Evolutionary conservation across 148 eudicot species (phyloP), one percentile per base, ranked within the genome.

Genomic region (Fallopia convolvulus): DNA sequence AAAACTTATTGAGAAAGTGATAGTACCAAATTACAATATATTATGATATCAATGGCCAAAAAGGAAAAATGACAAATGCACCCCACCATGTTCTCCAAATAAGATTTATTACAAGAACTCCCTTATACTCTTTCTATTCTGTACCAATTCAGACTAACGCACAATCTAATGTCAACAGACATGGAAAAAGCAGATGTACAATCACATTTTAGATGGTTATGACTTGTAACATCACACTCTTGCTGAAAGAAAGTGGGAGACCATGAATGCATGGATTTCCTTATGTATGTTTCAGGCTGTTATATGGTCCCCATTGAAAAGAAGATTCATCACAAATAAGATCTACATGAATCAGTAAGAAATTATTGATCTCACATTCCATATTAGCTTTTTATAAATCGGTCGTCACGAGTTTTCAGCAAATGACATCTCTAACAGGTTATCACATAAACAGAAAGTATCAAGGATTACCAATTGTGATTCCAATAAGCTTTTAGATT

Each of bases 231-330:
- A 20, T 58, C 12, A 21, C 32, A 58, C 10, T 58, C 65, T 58
- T 21, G 12, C 30, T 23, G 65, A 26, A 60, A 61, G 21, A 12
- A 61, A 26, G 70, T 21, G 70, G 21, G 72, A 68, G 44, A 39
- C 20, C 44, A 68, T 68, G 44, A 68, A 68, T 68, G 72, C 72
- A 68, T 36, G 20, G 14, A 68, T 68, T 68, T 68, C 44, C 39
- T 61, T 61, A 61, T 61, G 70, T 26, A 39, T 72, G 76, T 23
- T 74, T 46, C 60, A 26, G 60, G 18, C 76, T 74, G 40, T 14
- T 26, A 49, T 23, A 46, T 46, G 76, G 76, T 46, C 76, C 60
- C 72, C 72, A 68, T 23, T 39, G 12, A 68, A 65, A 58, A 52
- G 56, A 58, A 65, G 71, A 68, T 68, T 23, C 8, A 47, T 49